Evolutionary conservation across 805 yeast species (phyloP), one percentile per base, ranked within the genome.

Genomic region (Yarrowia sp.): DNA sequence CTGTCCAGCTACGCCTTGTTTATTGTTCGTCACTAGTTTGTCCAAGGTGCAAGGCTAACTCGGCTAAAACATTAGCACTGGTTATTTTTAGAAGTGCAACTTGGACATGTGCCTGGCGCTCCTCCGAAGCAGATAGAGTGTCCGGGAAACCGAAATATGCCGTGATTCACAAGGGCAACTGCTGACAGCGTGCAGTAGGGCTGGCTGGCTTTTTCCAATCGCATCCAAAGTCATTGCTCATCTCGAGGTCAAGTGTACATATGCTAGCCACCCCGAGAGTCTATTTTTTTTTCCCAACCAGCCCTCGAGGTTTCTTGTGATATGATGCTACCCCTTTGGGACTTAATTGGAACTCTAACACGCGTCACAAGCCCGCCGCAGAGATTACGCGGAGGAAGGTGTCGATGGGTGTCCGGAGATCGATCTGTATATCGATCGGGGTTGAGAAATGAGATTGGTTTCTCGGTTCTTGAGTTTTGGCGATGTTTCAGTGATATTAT

Each of bases 191-290:
- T 41, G 61, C 61, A 56, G 63, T n/a, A 14, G 15, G 63, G 63
- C 63, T 56, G 63, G 63, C 8, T 15, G 15, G 5, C 22, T 12
- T n/a, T 56, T 56, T 32, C 63, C 48, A 26, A 22, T 41, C 38
- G 48, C 59, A 53, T 19, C 43, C 16, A 19, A 15, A 38, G 12
- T 11, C 40, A 38, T 10, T 11, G 40, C 40, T 38, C 12, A 10
- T 38, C 10, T 38, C 40, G 10, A 38, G 58, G 43, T 36, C 58
- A 52, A 52, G 42, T 36, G 43, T 40, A 53, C 59, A 53, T 53
- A 40, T 53, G 59, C 59, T 53, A 53, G 59, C 59, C 59, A 26
- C 38, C 59, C 59, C 59, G 59, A 53, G 40, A 53, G 45, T 19
- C 16, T 52, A 52, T 12, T 38, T 38, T 38, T 38, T 38, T 38